phyloP scores from a whole-genome alignment of 1,284 basidiomycete species.

The Ceratobasidium sp. region DNA sequence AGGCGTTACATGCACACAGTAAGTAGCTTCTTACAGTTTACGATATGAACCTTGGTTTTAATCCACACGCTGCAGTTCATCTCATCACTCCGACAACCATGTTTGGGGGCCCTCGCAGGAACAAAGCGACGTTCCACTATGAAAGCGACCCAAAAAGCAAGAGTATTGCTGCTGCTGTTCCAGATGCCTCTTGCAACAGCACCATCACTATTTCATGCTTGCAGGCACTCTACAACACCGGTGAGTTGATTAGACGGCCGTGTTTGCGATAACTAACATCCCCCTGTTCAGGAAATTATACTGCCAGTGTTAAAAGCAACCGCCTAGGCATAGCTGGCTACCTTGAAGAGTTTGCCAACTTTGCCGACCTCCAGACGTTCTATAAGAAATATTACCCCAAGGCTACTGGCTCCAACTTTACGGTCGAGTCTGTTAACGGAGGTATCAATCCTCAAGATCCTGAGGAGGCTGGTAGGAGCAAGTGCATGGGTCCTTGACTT shows the following conservation, averaged over 20 bases:
- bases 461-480: conserved; percentile 21
- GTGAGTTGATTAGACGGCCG: neutral
- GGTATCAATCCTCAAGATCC: conserved; percentile 21
- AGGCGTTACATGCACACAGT: conserved; percentile 62
- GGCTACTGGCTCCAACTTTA: conserved; percentile 56
- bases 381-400: conserved; percentile 58
- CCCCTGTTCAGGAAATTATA: conserved; percentile 3
- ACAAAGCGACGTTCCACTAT: conserved; percentile 56
- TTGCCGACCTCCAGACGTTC: conserved; percentile 62
- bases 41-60: neutral
- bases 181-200: conserved; percentile 55
- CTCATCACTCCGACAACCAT: conserved; percentile 77
- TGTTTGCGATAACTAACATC: neutral
- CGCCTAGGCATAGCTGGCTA: conserved; percentile 57
- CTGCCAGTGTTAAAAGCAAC: conserved; percentile 13
- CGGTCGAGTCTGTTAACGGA: conserved; percentile 60
- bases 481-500: neutral
- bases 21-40: conserved; percentile 47
- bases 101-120: conserved; percentile 62
- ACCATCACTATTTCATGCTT: conserved; percentile 53
- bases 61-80: conserved; percentile 51
- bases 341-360: conserved; percentile 61
- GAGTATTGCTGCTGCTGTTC: conserved; percentile 43
- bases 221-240: conserved; percentile 59
- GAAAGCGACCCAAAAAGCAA: conserved; percentile 45